Percentiles rank a stretch among this genome's conserved stretches.
Conservation (phyloP, 2,329 filamentous ascomycete species). For the Cladosporium sp. region DNA sequence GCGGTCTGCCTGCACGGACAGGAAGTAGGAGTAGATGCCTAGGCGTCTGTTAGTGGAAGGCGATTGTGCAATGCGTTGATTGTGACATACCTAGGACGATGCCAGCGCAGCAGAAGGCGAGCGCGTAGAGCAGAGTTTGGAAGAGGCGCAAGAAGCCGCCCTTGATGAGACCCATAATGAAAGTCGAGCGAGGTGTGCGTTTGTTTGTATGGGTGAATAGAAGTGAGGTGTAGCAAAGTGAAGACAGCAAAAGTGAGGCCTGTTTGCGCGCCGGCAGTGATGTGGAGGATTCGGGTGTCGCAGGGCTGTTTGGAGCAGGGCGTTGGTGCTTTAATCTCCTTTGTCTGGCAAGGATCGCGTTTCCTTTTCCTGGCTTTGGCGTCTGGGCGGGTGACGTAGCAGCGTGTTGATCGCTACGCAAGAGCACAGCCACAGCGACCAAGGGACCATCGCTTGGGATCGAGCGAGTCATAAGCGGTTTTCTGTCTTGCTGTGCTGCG, state of each 20-base stretch:
- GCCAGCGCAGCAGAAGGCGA: slow-evolving; percentile 69
- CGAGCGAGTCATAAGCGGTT: no score
- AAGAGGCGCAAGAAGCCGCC: slow-evolving; percentile 62
- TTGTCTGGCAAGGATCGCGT: neutral
- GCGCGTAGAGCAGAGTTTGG: slow-evolving; percentile 67
- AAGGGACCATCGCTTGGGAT: neutral
- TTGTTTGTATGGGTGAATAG: neutral
- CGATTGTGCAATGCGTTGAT: neutral
- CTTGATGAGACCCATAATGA: slow-evolving; percentile 33
- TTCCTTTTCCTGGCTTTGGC: neutral
- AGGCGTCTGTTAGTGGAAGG: neutral
- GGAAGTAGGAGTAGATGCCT: slow-evolving; percentile 68
- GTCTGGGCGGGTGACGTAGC: neutral
- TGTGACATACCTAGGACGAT: slow-evolving; percentile 56
- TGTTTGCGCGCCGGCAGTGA: neutral
- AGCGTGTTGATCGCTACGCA: neutral
- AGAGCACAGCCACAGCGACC: neutral
- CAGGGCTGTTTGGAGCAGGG: slow-evolving; percentile 7
- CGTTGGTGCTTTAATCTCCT: slow-evolving; percentile 5
- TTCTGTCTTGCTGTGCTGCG: neutral
- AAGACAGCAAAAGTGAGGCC: neutral
- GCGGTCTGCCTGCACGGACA: slow-evolving; percentile 67
- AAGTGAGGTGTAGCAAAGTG: neutral
- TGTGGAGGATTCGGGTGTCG: slow-evolving; percentile 4
- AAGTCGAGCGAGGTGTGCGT: neutral